Conservation (phyloP, 2,329 filamentous ascomycete species). For the Xylariaceae sp. region DNA sequence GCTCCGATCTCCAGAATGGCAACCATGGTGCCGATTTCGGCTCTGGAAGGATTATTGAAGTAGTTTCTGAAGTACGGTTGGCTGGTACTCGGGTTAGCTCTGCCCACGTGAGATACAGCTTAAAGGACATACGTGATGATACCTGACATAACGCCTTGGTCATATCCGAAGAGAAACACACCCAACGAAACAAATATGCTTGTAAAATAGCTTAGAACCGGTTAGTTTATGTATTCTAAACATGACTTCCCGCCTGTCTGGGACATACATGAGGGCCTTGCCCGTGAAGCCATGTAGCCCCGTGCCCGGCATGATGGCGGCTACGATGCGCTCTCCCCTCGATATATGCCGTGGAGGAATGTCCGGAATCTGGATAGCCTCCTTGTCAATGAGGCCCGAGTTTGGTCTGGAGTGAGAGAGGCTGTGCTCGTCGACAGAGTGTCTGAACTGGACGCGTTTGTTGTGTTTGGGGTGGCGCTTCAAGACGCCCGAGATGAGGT, state of each 20-base stretch:
- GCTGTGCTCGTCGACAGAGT: slow-evolving; percentile 51
- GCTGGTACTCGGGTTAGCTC: slow-evolving; percentile 53
- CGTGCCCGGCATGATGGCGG: slow-evolving; percentile 84
- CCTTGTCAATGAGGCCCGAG: slow-evolving; percentile 63
- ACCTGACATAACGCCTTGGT: slow-evolving; percentile 87
- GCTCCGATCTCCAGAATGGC: slow-evolving; percentile 95
- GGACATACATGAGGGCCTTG: slow-evolving; percentile 83
- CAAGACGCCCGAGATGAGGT: slow-evolving; percentile 59
- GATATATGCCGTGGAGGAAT: slow-evolving; percentile 68
- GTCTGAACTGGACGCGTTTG: slow-evolving; percentile 75
- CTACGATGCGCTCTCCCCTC: slow-evolving; percentile 73
- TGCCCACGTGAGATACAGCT: background rate
- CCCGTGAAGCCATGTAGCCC: slow-evolving; percentile 90
- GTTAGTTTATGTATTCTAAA: slow-evolving; percentile 22
- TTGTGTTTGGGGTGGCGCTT: slow-evolving; percentile 52
- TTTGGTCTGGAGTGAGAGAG: slow-evolving; percentile 45
- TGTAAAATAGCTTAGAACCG: slow-evolving; percentile 80
- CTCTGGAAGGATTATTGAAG: slow-evolving; percentile 85
- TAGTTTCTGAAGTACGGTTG: slow-evolving; percentile 89
- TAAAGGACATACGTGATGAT: slow-evolving; percentile 64
- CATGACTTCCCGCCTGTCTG: background rate
- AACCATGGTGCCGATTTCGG: slow-evolving; percentile 95
- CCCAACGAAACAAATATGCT: slow-evolving; percentile 88
- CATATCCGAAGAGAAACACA: slow-evolving; percentile 89
- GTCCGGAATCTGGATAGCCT: slow-evolving; percentile 83